phyloP scores from a whole-genome alignment of 129 eudicot genomes.

The Lactuca sativa region DNA sequence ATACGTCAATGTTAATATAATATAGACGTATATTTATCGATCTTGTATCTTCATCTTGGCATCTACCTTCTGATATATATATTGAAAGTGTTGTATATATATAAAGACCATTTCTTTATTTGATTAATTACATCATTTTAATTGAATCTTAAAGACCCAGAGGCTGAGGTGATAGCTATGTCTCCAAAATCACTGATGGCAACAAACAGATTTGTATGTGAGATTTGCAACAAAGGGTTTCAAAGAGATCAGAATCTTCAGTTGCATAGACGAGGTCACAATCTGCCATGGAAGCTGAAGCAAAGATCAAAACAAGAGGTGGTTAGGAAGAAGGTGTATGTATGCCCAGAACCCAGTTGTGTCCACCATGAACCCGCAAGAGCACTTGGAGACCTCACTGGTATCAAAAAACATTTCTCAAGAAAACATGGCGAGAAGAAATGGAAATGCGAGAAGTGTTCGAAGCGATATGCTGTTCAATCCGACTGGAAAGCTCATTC shows the following conservation, averaged over 20 bases:
- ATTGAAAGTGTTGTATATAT: background rate
- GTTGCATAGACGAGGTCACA: constrained; percentile 67
- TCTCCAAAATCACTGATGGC: constrained; percentile 69
- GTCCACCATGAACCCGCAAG: constrained; percentile 82
- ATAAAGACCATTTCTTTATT: constrained; percentile 4
- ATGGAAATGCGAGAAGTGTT: constrained; percentile 85
- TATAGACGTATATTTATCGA: background rate
- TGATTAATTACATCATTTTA: background rate
- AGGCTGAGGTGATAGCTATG: constrained; percentile 70
- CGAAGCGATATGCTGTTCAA: constrained; percentile 80
- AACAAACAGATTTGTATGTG: constrained; percentile 62
- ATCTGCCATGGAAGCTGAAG: constrained; percentile 71
- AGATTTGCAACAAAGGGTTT: constrained; percentile 68
- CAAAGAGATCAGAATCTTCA: constrained; percentile 72
- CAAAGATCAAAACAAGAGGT: constrained; percentile 60
- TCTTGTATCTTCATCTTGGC: background rate
- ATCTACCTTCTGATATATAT: background rate
- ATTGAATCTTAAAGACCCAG: constrained; percentile 46
- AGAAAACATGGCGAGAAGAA: constrained; percentile 92
- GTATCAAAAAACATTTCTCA: constrained; percentile 69
- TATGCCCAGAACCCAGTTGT: constrained; percentile 69
- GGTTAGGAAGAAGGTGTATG: constrained; percentile 56
- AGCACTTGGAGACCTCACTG: constrained; percentile 81
- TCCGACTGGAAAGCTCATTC: constrained; percentile 96
- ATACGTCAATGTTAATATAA: background rate